These are phyloP conservation scores for Salix brachista DNA, from an alignment of 345 rosid species.

Conservation along the genomic window DNA sequence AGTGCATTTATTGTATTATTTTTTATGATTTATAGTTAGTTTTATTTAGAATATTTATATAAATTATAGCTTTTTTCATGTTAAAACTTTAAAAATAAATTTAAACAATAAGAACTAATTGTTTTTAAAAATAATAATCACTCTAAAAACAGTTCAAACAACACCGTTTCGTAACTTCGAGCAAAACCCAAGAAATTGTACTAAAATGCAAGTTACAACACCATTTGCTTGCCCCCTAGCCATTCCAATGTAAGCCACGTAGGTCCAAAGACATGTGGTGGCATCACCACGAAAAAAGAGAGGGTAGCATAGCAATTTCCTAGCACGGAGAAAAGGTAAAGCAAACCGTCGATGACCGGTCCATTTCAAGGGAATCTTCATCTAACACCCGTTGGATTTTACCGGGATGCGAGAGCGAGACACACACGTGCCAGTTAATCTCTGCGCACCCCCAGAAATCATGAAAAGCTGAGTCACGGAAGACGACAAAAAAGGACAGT, in stretches of 20 bases:
- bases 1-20: too few species aligned
- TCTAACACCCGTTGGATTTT: constrained; percentile 16
- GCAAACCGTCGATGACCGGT: constrained; percentile 12
- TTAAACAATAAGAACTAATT: too few species aligned
- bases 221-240: not conserved
- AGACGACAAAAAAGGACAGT: constrained; percentile 21
- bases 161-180: too few species aligned
- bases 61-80: too few species aligned
- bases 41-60: too few species aligned
- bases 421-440: constrained; percentile 18
- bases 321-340: not conserved
- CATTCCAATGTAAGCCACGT: not conserved
- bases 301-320: not conserved
- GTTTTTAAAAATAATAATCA: too few species aligned
- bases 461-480: constrained; percentile 8
- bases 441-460: not conserved
- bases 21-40: too few species aligned
- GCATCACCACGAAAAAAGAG: not conserved
- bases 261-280: not conserved
- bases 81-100: too few species aligned
- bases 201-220: too few species aligned
- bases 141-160: too few species aligned
- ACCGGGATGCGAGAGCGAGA: not conserved
- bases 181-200: too few species aligned
- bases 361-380: constrained; percentile 18